phyloP scores from a whole-genome alignment of 441 rosid species.

The Populus trichocarpa region DNA sequence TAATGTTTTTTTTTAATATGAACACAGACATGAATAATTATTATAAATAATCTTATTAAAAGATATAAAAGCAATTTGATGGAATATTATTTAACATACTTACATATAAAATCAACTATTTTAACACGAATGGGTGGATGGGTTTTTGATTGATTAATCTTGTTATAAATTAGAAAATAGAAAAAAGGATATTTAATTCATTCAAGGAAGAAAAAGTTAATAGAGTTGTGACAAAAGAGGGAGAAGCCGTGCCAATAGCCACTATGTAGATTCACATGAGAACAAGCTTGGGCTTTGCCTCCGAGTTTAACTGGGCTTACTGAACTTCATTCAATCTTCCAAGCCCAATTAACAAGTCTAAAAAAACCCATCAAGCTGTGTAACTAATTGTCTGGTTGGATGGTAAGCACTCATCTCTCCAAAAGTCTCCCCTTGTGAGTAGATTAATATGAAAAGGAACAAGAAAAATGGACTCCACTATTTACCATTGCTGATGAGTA shows the following conservation, averaged over 20 bases:
- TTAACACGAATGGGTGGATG: neutral
- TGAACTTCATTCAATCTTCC: neutral
- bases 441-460: neutral
- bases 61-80: too few relatives aligned
- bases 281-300: neutral
- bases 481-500: too few relatives aligned
- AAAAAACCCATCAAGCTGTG: neutral
- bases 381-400: neutral
- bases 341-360: neutral
- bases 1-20: too few relatives aligned
- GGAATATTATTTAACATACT: too few relatives aligned
- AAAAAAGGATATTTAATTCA: too few relatives aligned
- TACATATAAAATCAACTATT: too few relatives aligned
- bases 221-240: neutral
- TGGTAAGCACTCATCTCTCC: neutral
- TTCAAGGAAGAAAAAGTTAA: neutral
- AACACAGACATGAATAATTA: too few relatives aligned
- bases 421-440: neutral
- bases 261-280: neutral
- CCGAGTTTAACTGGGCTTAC: neutral
- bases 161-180: too few relatives aligned
- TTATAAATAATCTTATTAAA: too few relatives aligned
- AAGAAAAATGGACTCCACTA: neutral
- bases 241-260: neutral
- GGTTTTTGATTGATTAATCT: neutral